These are phyloP conservation scores for Erythrophleum ivorense DNA, from an alignment of 331 rosid genomes.

Conservation along the genomic window DNA sequence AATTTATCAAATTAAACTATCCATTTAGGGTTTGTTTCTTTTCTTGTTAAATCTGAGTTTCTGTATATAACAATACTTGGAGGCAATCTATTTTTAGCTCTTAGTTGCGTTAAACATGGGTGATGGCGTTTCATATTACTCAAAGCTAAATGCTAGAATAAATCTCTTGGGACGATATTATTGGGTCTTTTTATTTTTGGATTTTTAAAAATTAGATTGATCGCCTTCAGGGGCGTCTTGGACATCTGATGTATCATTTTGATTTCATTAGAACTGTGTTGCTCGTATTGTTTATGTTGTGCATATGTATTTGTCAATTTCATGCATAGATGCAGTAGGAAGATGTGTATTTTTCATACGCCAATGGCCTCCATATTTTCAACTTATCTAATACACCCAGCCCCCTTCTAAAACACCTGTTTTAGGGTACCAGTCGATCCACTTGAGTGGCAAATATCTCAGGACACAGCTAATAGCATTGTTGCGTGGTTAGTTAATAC, in stretches of 20 bases:
- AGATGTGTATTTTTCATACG: neutral
- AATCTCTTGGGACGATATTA: neutral
- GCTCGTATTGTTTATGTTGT: neutral
- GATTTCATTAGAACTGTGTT: neutral
- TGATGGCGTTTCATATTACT: neutral
- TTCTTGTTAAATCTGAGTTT: neutral
- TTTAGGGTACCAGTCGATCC: conserved; percentile 90
- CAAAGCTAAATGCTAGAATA: neutral
- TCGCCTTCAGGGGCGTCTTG: neutral
- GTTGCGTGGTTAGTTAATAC: conserved; percentile 89
- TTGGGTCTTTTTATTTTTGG: neutral
- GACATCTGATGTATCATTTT: neutral
- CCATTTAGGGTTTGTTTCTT: conserved; percentile 14
- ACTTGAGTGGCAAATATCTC: conserved; percentile 95
- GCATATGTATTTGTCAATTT: neutral
- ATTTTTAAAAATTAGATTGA: neutral
- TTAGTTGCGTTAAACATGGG: neutral
- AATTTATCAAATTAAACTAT: neutral
- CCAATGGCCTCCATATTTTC: neutral
- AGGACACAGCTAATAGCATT: conserved; percentile 80
- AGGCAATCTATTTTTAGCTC: neutral
- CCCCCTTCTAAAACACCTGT: neutral
- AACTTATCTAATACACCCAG: neutral
- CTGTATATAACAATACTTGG: neutral
- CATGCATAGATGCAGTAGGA: neutral